Conservation (phyloP, 2,329 filamentous ascomycete species). For the Trichoderma harzianum region DNA sequence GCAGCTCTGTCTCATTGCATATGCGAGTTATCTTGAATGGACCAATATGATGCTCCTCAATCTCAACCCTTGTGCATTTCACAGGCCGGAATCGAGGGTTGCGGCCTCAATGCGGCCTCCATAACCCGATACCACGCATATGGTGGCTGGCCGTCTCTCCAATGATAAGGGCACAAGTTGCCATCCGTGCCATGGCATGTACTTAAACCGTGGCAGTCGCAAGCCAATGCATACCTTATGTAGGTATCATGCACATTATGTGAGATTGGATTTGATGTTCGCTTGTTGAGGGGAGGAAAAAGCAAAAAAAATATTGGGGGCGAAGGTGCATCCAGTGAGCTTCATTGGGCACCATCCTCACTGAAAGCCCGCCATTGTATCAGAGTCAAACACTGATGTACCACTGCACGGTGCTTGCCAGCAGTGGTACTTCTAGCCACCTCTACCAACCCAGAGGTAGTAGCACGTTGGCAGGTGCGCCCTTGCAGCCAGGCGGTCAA, state of each 20-base stretch:
- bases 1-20: not conserved
- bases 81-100: not conserved
- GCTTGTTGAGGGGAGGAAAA: not conserved
- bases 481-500: not conserved
- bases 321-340: not conserved
- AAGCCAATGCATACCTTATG: not conserved
- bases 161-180: not conserved
- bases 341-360: not conserved
- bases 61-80: not conserved
- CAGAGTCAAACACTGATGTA: not conserved
- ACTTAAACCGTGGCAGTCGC: not conserved
- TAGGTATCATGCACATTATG: not conserved
- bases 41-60: not conserved
- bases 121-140: not conserved
- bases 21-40: not conserved
- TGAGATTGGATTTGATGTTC: not conserved
- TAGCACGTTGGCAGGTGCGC: not conserved
- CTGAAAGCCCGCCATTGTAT: not conserved
- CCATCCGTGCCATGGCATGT: not conserved
- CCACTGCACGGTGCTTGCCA: not conserved
- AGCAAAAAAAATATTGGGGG: not conserved
- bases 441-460: not conserved
- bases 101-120: not conserved
- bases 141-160: not conserved
- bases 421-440: not conserved